Percentiles rank a stretch among this genome's conserved stretches.
phyloP scores from a whole-genome alignment of 2,329 filamentous ascomycete species.

The Xylaria sp. region DNA sequence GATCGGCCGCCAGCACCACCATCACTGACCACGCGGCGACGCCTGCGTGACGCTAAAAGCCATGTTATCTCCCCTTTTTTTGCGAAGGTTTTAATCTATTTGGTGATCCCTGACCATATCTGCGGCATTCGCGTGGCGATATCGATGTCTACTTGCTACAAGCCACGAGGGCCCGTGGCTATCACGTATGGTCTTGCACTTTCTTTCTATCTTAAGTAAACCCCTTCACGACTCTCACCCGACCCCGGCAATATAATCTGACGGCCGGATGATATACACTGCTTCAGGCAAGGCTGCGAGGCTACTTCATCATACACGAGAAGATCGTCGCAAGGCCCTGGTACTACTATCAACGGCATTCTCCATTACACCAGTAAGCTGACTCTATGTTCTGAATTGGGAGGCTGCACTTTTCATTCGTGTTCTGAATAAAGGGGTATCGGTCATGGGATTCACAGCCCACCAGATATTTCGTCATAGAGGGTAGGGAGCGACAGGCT shows the following conservation, averaged over 20 bases:
- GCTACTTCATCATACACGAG: conserved; percentile 22
- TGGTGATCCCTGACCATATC: conserved; percentile 11
- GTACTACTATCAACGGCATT: not conserved
- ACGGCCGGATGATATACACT: conserved; percentile 8
- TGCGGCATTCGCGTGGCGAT: conserved; percentile 19
- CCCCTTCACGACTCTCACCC: conserved; percentile 8
- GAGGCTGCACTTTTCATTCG: not conserved
- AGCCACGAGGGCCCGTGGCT: conserved; percentile 3
- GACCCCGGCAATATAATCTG: not conserved
- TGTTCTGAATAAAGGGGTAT: conserved; percentile 4
- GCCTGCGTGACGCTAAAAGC: conserved; percentile 11
- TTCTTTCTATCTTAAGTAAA: conserved; percentile 3
- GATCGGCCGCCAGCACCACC: conserved; percentile 21
- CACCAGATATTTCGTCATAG: not conserved
- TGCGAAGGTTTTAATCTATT: not conserved
- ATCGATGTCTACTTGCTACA: conserved; percentile 10
- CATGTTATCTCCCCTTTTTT: not conserved
- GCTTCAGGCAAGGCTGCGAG: conserved; percentile 19
- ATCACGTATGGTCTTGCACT: conserved; percentile 2
- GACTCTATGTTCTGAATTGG: not conserved
- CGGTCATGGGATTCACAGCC: not conserved
- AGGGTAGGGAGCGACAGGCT: not conserved
- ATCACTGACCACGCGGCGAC: conserved; percentile 12
- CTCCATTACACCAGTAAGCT: conserved; percentile 2
- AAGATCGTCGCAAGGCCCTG: conserved; percentile 27